Percentiles rank a stretch among this genome's conserved stretches.
Evolutionary conservation across 805 yeast genomes (phyloP).

Genomic region (Sungouiozyma intestinalis): DNA sequence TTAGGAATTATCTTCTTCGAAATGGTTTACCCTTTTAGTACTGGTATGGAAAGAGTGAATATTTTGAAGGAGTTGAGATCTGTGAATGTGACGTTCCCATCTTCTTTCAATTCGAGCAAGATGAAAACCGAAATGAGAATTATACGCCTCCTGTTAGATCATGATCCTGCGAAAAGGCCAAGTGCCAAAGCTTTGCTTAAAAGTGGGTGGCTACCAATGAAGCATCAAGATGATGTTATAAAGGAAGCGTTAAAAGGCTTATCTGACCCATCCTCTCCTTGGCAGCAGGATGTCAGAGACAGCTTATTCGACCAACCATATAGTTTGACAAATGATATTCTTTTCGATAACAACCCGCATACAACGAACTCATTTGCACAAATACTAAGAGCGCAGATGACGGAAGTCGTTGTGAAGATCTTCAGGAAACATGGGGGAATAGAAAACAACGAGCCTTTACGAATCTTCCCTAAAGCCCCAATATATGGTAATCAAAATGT

Average conservation of each 20-base stretch:
- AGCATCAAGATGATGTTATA: conserved; percentile 81
- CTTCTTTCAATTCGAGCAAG: conserved; percentile 45
- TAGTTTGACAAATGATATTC: conserved; percentile 70
- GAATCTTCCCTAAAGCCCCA: conserved; percentile 74
- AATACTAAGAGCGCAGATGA: conserved; percentile 49
- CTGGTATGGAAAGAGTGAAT: conserved; percentile 87
- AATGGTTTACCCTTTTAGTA: conserved; percentile 76
- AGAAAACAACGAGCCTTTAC: conserved; percentile 54
- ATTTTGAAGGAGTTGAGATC: conserved; percentile 58
- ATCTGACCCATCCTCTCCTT: conserved; percentile 84
- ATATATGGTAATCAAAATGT: conserved; percentile 55
- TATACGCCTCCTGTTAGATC: conserved; percentile 58
- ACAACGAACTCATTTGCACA: conserved; percentile 35
- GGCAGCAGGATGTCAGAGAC: conserved; percentile 87
- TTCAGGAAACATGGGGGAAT: conserved; percentile 82
- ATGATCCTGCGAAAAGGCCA: conserved; percentile 70
- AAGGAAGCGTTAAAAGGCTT: conserved; percentile 78
- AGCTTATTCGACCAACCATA: conserved; percentile 80
- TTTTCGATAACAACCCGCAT: conserved; percentile 50
- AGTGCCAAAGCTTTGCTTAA: conserved; percentile 64
- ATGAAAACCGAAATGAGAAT: conserved; percentile 54
- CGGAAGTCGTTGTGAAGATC: conserved; percentile 47
- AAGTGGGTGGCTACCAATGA: conserved; percentile 79
- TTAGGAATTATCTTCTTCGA: conserved; percentile 92
- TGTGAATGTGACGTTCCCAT: conserved; percentile 56